Base-by-base conservation (phyloP, 768 basidiomycete genomes). In the Boletus vinaceobasis region DNA sequence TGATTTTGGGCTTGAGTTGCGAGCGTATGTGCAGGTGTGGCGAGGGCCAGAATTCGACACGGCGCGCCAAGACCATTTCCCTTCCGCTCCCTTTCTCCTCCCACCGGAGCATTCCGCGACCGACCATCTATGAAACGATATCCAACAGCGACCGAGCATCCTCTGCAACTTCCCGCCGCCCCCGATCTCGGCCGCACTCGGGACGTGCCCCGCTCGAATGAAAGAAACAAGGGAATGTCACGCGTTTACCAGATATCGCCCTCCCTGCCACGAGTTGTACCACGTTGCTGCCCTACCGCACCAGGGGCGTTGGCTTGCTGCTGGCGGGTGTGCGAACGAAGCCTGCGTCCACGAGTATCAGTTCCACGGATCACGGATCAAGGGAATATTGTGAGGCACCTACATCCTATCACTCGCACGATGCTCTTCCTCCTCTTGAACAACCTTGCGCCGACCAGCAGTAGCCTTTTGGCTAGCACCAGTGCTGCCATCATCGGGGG, bases 261-360 rank as follows among this genome's bases (percentile, higher is more conserved):
- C 13, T 77, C 79, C 60, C 77, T 72, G 43, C 76, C 73, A 55
- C 74, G 72, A 44, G 70, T 58, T 46, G 68, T 53, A 51, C 68
- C 62, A 56, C 78, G 79, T 59, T 75, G 78, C 63, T 77, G 79
- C 23, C 75, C 77, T 35, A 75, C 73, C 31, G 74, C 73, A 62
- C 76, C 75, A 55, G 78, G 82, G 42, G 84, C 77, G 37, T 74
- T 74, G 2, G 73, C 71, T 63, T 86, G 85, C 69, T 89, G 87
- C 75, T 90, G 90, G 65, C 89, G 87, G 42, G 79, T 90, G 77
- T 90, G 88, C 57, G 90, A 92, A 64, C 90, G 89, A 63, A 92
- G 85, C 88, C 89, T 91, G 65, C 29, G 43, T 23, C 37, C 45
- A 45, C 19, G 43, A 19, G 38, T 31, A 14, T 70, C 42, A 70